A percentile compares a stretch with the other conserved stretches of the same genome.
phyloP scores from a whole-genome alignment of 495 filamentous ascomycete genomes.

The Aspergillus saccharolyticus region DNA sequence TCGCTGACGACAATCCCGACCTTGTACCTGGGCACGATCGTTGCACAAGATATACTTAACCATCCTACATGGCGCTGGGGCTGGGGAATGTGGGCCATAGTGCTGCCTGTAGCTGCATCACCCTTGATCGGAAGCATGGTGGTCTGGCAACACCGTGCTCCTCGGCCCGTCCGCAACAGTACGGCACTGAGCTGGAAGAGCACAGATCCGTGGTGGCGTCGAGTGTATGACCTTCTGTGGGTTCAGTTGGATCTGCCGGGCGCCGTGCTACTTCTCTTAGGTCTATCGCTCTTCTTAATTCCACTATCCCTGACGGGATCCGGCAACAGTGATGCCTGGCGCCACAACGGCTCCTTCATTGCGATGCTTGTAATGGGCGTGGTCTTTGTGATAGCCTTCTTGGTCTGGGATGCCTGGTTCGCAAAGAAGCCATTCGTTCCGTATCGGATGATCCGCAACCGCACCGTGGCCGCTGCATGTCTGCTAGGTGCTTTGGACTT shows the following conservation, averaged over 20 bases:
- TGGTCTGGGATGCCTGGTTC: conserved; percentile 54
- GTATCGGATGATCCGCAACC: conserved; percentile 58
- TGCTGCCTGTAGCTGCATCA: conserved; percentile 17
- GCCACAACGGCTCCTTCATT: conserved; percentile 51
- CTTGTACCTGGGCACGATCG: conserved; percentile 21
- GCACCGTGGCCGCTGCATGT: conserved; percentile 49
- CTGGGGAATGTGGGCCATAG: conserved; percentile 27
- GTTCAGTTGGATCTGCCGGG: conserved; percentile 20
- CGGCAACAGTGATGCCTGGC: conserved; percentile 47
- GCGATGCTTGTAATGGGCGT: conserved; percentile 59
- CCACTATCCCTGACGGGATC: conserved; percentile 21
- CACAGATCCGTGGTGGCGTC: conserved; percentile 13
- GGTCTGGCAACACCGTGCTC: conserved; percentile 18
- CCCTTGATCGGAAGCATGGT: conserved; percentile 22
- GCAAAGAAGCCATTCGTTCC: conserved; percentile 69
- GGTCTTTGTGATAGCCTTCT: conserved; percentile 50
- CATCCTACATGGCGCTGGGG: conserved; percentile 24
- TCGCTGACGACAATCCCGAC: conserved; percentile 22
- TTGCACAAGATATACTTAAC: conserved; percentile 19
- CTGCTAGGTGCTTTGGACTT: conserved; percentile 21
- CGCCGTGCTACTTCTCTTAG: conserved; percentile 17
- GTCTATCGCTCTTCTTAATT: conserved; percentile 22
- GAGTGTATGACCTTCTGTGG: conserved; percentile 18
- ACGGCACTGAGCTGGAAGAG: conserved; percentile 1
- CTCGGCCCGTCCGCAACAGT: not conserved